Evolutionary conservation across 345 rosid genomes (phyloP), one percentile per base, ranked within the genome.

Genomic region (Euphorbia tirucalli): DNA sequence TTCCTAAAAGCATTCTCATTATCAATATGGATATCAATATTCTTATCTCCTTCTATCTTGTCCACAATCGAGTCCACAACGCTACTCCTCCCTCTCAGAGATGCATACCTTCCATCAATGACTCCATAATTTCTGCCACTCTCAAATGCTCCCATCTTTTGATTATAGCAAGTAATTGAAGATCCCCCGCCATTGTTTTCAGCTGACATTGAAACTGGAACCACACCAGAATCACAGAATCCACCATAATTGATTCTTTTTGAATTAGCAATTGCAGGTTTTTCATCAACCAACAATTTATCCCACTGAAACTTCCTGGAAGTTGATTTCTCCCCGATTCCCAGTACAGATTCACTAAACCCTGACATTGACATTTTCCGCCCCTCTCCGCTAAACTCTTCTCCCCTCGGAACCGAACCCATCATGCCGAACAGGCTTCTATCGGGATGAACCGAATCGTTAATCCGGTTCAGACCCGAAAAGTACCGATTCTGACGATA

Each of bases 261-360:
- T 39, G 35, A 28, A 55, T 62, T 54, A 55, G 15, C 71, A 57
- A 62, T 71, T 18, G 30, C 31, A 21, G 58, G 61, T 52, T 66
- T 65, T 16, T 48, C 13, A 46, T 41, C 66, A 11, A 32, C 75
- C 66, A 79, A 21, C 27, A 84, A 72, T 30, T 63, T 77, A 54
- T 73, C 71, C 87, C 88, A 79, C n/a, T 61, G 81, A 46, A 80
- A 84, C 78, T 84, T 84, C 14, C 11, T 48, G 8, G 62, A 74
- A 14, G 80, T 25, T 2, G 79, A 64, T 7, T 35, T 71, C 22
- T 56, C 66, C 5, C 35, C 67, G 19, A 52, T 71, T 21, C 77
- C 55, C 48, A 68, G 28, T 46, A 72, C 55, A 1, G 80, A 65
- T 11, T 78, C 80, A 37, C 72, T 69, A 49, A 71, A 74, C 62